A percentile compares a stretch with the other conserved stretches of the same genome.
Conservation (phyloP, 1,284 basidiomycete genomes). For the Pseudozyma tsukubaensis region DNA sequence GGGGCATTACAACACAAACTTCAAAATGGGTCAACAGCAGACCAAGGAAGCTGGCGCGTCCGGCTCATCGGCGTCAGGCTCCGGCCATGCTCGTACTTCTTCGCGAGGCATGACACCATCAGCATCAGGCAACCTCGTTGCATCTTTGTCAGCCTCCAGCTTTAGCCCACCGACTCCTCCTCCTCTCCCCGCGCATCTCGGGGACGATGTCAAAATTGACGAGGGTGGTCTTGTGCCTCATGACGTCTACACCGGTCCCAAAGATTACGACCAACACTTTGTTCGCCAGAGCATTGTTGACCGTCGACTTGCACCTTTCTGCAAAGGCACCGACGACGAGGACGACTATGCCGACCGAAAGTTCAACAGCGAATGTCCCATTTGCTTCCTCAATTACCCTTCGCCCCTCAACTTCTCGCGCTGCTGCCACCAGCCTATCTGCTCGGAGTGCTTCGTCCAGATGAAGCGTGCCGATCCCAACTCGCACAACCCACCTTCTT, state of each 20-base stretch:
- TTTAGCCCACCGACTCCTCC: conserved; percentile 35
- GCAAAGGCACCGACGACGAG: conserved; percentile 92
- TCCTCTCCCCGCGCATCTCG: conserved; percentile 42
- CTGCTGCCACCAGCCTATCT: conserved; percentile 98
- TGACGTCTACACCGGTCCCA: conserved; percentile 80
- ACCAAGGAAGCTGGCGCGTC: conserved; percentile 47
- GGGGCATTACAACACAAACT: not conserved
- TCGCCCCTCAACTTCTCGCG: conserved; percentile 83
- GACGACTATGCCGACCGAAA: conserved; percentile 85
- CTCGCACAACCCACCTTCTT: conserved; percentile 57
- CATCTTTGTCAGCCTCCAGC: conserved; percentile 33
- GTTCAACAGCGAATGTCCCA: conserved; percentile 94
- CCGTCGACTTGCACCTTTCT: conserved; percentile 92
- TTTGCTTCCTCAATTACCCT: conserved; percentile 81
- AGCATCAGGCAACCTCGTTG: conserved; percentile 25
- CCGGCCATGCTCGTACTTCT: conserved; percentile 24
- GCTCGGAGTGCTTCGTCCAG: conserved; percentile 98
- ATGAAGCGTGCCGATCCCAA: conserved; percentile 92
- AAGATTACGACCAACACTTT: conserved; percentile 89
- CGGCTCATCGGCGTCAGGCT: conserved; percentile 14
- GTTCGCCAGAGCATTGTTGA: conserved; percentile 88
- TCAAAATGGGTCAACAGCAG: conserved; percentile 49
- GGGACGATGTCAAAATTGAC: conserved; percentile 68
- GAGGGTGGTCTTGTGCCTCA: conserved; percentile 84
- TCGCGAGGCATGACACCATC: conserved; percentile 42